Evolutionary conservation across 164 flowering plant species (phyloP).

Genomic region (Macadamia integrifolia): DNA sequence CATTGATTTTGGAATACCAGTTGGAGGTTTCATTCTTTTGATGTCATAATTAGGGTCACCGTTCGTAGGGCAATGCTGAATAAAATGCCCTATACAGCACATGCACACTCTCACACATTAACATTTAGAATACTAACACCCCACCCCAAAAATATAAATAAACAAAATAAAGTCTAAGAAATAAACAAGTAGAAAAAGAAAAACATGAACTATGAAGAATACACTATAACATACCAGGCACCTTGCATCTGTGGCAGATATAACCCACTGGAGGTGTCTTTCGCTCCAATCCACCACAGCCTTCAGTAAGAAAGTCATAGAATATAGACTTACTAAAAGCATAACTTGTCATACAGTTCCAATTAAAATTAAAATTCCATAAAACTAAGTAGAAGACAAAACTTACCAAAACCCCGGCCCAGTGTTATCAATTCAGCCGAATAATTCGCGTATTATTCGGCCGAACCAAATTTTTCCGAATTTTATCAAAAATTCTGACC

Average conservation of each 20-base stretch:
- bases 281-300: slow-evolving; percentile 54
- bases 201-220: neutral
- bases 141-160: neutral
- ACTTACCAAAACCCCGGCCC: slow-evolving; percentile 84
- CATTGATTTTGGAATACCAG: slow-evolving; percentile 98
- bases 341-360: no score
- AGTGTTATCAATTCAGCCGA: no score
- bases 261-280: slow-evolving; percentile 93
- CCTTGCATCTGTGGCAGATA: slow-evolving; percentile 89
- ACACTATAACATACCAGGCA: slow-evolving; percentile 53
- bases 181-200: no score
- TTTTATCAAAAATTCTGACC: no score
- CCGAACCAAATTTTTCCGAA: no score
- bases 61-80: slow-evolving; percentile 98
- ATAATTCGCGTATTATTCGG: no score
- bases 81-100: slow-evolving; percentile 71
- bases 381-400: slow-evolving; percentile 2
- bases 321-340: no score
- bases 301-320: slow-evolving; percentile 14
- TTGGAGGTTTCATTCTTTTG: slow-evolving; percentile 82
- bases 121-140: neutral
- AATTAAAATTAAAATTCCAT: neutral
- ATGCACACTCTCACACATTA: neutral
- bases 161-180: neutral
- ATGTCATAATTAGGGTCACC: slow-evolving; percentile 92